phyloP scores from a whole-genome alignment of 2,329 filamentous ascomycete species.

The Furcasterigmium sp. region DNA sequence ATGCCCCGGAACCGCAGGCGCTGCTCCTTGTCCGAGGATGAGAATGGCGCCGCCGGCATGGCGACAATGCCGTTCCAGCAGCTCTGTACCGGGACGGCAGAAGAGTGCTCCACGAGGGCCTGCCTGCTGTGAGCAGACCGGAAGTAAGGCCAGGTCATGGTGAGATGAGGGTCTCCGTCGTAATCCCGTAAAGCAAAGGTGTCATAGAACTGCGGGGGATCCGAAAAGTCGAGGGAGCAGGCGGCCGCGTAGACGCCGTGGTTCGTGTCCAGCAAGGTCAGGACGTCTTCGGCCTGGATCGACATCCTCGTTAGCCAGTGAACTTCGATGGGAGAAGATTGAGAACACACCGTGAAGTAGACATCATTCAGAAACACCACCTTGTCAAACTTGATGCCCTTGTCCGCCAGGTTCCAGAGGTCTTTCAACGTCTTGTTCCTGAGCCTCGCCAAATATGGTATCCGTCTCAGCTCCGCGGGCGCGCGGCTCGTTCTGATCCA shows the following conservation, averaged over 20 bases:
- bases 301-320: background rate
- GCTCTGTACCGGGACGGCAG: constrained; percentile 39
- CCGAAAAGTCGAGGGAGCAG: constrained; percentile 55
- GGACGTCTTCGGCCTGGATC: constrained; percentile 46
- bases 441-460: constrained; percentile 61
- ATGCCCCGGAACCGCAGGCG: constrained; percentile 58
- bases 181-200: constrained; percentile 57
- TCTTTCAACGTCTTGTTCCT: constrained; percentile 61
- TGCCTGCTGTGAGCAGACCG: constrained; percentile 41
- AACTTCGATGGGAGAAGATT: too few relatives aligned
- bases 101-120: constrained; percentile 42
- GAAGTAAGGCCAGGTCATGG: constrained; percentile 57
- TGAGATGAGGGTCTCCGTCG: constrained; percentile 42
- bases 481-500: constrained; percentile 59
- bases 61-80: constrained; percentile 43
- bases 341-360: constrained; percentile 37
- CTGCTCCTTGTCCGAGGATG: constrained; percentile 26
- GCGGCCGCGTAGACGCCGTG: constrained; percentile 55
- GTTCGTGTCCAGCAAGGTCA: constrained; percentile 51
- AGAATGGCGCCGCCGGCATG: constrained; percentile 52
- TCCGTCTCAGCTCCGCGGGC: constrained; percentile 54
- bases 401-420: constrained; percentile 41
- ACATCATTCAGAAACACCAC: constrained; percentile 61
- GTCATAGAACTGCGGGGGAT: constrained; percentile 52
- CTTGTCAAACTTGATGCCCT: constrained; percentile 50